These are phyloP conservation scores for Aaosphaeria pasadenensis DNA, from an alignment of 2,329 filamentous ascomycete genomes.

Conservation along the genomic window DNA sequence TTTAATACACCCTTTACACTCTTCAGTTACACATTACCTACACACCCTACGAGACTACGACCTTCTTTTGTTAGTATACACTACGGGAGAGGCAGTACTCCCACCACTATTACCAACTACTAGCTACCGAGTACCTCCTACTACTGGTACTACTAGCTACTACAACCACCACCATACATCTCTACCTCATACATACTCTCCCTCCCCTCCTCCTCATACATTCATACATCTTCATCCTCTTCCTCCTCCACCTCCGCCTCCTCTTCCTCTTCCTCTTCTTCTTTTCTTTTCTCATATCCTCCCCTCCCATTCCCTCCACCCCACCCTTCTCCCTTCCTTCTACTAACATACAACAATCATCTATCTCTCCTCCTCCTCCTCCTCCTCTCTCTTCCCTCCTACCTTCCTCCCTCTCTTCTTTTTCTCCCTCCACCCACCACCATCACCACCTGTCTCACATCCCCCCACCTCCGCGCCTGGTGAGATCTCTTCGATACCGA, in stretches of 20 bases:
- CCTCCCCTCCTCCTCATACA: background rate
- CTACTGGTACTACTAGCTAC: background rate
- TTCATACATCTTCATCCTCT: background rate
- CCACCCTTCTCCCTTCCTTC: background rate
- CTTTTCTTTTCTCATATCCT: background rate
- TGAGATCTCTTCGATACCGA: background rate
- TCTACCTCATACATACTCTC: background rate
- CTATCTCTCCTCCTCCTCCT: slow-evolving; percentile 1
- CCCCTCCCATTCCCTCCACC: background rate
- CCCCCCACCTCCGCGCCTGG: slow-evolving; percentile 3
- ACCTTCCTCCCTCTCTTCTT: slow-evolving; percentile 4
- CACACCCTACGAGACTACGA: no score
- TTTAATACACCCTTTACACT: no score
- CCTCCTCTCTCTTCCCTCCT: slow-evolving; percentile 3
- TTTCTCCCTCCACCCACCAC: slow-evolving; percentile 8
- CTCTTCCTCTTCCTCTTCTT: background rate
- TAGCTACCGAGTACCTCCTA: no score
- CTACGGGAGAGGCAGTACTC: no score
- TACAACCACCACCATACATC: background rate
- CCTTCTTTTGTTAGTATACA: no score
- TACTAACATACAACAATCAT: background rate
- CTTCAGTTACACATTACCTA: no score
- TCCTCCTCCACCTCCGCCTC: no score
- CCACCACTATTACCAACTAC: no score
- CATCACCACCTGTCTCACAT: slow-evolving; percentile 5